These are phyloP conservation scores for Fusarium musae DNA, from an alignment of 2,329 filamentous ascomycete genomes.

Conservation along the genomic window DNA sequence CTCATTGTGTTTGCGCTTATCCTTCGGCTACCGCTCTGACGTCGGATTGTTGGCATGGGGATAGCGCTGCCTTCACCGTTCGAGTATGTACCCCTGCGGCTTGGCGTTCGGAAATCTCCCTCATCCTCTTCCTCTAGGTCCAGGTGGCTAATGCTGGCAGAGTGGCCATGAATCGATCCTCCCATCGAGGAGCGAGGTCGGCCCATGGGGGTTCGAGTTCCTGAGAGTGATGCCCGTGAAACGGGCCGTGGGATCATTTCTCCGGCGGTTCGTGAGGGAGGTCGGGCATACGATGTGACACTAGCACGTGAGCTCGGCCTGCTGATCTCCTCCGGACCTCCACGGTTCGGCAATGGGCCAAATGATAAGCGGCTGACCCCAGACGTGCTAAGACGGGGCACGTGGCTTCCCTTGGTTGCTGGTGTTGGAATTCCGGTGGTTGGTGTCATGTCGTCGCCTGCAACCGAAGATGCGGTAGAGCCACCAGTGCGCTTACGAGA, in stretches of 20 bases:
- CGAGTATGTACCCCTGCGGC: conserved; percentile 64
- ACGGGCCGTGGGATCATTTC: conserved; percentile 70
- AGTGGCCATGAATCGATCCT: conserved; percentile 69
- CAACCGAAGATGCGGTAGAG: conserved; percentile 61
- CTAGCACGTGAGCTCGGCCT: conserved; percentile 81
- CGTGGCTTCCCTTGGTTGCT: conserved; percentile 59
- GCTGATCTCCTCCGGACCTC: conserved; percentile 56
- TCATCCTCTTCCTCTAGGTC: conserved; percentile 60
- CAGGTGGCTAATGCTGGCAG: conserved; percentile 66
- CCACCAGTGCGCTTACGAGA: conserved; percentile 75
- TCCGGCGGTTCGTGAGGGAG: conserved; percentile 59
- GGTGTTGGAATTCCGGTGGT: conserved; percentile 55
- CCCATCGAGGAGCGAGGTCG: conserved; percentile 78
- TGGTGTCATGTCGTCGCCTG: conserved; percentile 64
- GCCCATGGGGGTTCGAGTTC: conserved; percentile 72
- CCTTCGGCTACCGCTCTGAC: conserved; percentile 58
- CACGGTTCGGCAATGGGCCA: conserved; percentile 68
- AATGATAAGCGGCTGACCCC: conserved; percentile 73
- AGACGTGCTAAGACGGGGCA: conserved; percentile 69
- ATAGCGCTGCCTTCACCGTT: conserved; percentile 61
- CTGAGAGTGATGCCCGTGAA: conserved; percentile 71
- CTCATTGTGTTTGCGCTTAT: conserved; percentile 52
- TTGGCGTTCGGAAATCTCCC: conserved; percentile 61
- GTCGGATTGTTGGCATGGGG: conserved; percentile 57
- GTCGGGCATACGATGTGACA: conserved; percentile 64